Conservation (phyloP, 352 stramenopile genomes). For the Elongisporangium anandrum region DNA sequence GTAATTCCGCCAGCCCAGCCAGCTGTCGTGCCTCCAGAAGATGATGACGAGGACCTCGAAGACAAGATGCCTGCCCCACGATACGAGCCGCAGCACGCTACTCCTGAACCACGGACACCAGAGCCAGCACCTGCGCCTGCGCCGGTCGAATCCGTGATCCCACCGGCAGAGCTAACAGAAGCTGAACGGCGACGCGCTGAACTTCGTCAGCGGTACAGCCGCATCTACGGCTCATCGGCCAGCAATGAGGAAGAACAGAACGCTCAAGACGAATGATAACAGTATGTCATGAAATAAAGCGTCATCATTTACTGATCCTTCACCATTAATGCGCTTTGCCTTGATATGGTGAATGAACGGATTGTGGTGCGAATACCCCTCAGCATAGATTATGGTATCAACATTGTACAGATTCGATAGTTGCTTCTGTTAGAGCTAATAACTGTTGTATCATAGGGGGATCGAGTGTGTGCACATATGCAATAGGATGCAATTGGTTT, state of each 20-base stretch:
- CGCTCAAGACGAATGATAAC: slow-evolving; percentile 8
- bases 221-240: slow-evolving; percentile 35
- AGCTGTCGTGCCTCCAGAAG: neutral
- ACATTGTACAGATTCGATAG: slow-evolving; percentile 53
- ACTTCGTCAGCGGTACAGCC: slow-evolving; percentile 46
- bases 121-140: slow-evolving; percentile 5
- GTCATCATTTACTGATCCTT: neutral
- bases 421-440: slow-evolving; percentile 89
- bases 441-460: slow-evolving; percentile 79
- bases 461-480: slow-evolving; percentile 2
- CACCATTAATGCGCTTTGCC: neutral
- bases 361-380: slow-evolving; percentile 16
- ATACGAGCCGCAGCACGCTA: neutral
- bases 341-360: no score
- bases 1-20: neutral
- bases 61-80: neutral
- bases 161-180: slow-evolving; percentile 30
- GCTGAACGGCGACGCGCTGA: slow-evolving; percentile 47
- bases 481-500: neutral
- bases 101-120: slow-evolving; percentile 5
- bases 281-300: neutral
- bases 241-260: slow-evolving; percentile 36
- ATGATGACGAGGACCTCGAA: neutral
- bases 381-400: slow-evolving; percentile 36
- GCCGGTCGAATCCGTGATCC: slow-evolving; percentile 31